These are phyloP conservation scores for Ophiostoma triangulosporum DNA, from an alignment of 2,329 filamentous ascomycete species.

Conservation along the genomic window DNA sequence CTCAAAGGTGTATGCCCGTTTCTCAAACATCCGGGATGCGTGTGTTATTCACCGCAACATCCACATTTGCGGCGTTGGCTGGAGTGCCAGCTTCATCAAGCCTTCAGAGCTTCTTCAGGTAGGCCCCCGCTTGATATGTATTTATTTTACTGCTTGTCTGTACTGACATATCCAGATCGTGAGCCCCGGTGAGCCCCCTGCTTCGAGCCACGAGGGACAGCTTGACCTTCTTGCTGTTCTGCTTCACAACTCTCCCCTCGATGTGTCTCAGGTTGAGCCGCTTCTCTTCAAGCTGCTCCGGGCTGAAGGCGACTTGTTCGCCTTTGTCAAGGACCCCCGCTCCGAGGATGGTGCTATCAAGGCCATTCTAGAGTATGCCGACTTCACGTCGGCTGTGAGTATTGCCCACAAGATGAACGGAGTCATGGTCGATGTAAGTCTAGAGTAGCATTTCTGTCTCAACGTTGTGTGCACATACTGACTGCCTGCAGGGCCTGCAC, in stretches of 20 bases:
- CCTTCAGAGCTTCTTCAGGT: slow-evolving; percentile 32
- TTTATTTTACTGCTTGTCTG: background rate
- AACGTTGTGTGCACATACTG: background rate
- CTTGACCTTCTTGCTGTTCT: slow-evolving; percentile 33
- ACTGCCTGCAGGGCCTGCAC: slow-evolving; percentile 11
- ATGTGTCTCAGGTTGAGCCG: slow-evolving; percentile 20
- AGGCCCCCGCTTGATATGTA: background rate
- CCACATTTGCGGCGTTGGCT: slow-evolving; percentile 29
- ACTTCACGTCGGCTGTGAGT: slow-evolving; percentile 29
- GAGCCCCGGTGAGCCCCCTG: slow-evolving; percentile 18
- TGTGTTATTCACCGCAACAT: slow-evolving; percentile 35
- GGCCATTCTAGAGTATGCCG: slow-evolving; percentile 40
- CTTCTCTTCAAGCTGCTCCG: slow-evolving; percentile 29
- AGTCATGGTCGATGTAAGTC: slow-evolving; percentile 23
- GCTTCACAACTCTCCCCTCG: slow-evolving; percentile 12
- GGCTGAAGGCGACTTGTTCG: slow-evolving; percentile 37
- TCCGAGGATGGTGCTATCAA: slow-evolving; percentile 30
- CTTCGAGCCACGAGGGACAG: slow-evolving; percentile 40
- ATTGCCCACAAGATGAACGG: slow-evolving; percentile 29
- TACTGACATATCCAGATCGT: slow-evolving; percentile 16
- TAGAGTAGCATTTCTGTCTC: background rate
- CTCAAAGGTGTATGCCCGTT: slow-evolving; percentile 38
- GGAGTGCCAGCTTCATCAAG: slow-evolving; percentile 32
- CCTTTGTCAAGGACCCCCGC: slow-evolving; percentile 30
- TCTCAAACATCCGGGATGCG: slow-evolving; percentile 48